Base-by-base conservation (phyloP, 495 filamentous ascomycete species). In the Aspergillus avenaceus region DNA sequence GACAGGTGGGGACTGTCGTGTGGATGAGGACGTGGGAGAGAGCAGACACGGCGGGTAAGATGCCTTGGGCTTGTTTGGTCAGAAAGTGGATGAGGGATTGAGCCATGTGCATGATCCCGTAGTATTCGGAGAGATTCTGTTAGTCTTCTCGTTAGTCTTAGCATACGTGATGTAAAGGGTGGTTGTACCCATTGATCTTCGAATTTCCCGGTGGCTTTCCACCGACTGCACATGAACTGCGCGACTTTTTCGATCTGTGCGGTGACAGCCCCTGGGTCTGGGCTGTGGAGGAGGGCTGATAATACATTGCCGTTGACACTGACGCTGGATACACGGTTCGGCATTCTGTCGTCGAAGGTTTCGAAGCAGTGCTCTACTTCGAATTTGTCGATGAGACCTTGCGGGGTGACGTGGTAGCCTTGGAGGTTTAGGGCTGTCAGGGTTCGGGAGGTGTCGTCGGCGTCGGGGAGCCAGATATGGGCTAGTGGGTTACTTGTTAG, bases 231-330 rank as follows among this genome's bases (percentile, higher is more conserved):
- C 4, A 47, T 13, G 24, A 47, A 47, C 0, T 31, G 45, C 14
- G 45, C 28, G 32, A 25, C 29, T 47, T 47, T 25, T 37, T 34
- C 45, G 6, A 50, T 42, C 3, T 42, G 47, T 2, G 47, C 23
- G 0, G 37, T 14, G 19, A 42, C 19, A 24, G 14, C 37, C 16
- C 18, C 22, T 8, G 28, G 37, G 24, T 41, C 38, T 41, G 47
- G 47, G 38, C 47, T 31, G 14, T 41, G 23, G 8, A 50, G 47
- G 24, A 50, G 37, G 8, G 47, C 2, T 13, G 26, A 27, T 16
- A 50, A 24, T 9, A 50, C 36, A 37, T 50, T 50, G 18, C 23
- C 22, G 47, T 50, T 50, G 12, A 50, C 47, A 18, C 47, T 50
- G 23, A 50, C 24, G 37, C 47, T 50, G 2, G 36, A 29, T 0